phyloP scores from a whole-genome alignment of 2,329 filamentous ascomycete species.

The Aspergillus persii region DNA sequence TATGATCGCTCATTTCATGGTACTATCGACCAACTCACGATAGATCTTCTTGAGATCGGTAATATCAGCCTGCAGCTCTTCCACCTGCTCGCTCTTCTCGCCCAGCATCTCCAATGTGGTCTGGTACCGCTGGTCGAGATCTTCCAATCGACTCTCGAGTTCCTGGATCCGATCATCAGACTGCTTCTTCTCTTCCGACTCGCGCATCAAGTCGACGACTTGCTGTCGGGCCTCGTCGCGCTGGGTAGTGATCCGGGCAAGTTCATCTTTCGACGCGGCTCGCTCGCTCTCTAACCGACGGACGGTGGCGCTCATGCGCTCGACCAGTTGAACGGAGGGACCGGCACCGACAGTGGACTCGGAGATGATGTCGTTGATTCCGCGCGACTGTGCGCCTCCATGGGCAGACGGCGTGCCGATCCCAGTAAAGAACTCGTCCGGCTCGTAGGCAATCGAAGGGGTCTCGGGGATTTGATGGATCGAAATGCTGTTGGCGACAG shows the following conservation, averaged over 20 bases:
- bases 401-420: conserved; percentile 38
- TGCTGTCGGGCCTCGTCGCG: conserved; percentile 88
- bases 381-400: conserved; percentile 48
- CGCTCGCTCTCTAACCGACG: conserved; percentile 89
- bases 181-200: conserved; percentile 68
- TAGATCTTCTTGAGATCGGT: conserved; percentile 95
- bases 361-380: conserved; percentile 80
- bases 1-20: conserved; percentile 59
- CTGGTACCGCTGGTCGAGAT: conserved; percentile 75
- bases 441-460: conserved; percentile 46
- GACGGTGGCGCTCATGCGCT: conserved; percentile 92
- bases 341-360: conserved; percentile 87
- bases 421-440: conserved; percentile 45
- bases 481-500: conserved; percentile 22
- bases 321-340: conserved; percentile 90
- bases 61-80: conserved; percentile 86
- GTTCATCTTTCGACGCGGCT: conserved; percentile 81
- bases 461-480: conserved; percentile 28
- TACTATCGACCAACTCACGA: conserved; percentile 83
- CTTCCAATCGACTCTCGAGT: conserved; percentile 66
- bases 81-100: conserved; percentile 93
- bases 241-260: conserved; percentile 75
- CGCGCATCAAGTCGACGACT: conserved; percentile 85
- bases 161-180: conserved; percentile 60
- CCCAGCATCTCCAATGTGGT: conserved; percentile 92